Evolutionary conservation across 2,329 filamentous ascomycete species (phyloP).

Genomic region (Verticillium nubilum): DNA sequence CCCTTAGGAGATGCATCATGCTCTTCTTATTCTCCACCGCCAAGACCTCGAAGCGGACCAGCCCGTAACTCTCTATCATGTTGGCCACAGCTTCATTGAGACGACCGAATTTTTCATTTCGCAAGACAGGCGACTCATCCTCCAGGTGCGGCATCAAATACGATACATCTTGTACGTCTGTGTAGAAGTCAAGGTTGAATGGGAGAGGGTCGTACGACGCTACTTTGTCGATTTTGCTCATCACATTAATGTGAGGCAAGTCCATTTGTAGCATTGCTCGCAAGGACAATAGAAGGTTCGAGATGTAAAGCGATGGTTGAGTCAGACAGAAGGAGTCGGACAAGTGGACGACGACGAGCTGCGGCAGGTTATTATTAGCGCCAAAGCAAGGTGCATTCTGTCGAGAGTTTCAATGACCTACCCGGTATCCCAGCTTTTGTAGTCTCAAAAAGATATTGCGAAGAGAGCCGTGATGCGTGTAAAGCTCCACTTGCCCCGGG

Average conservation of each 20-base stretch:
- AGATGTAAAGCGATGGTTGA: conserved; percentile 89
- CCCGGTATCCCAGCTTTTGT: conserved; percentile 87
- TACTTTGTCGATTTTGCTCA: conserved; percentile 97
- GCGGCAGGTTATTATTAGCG: conserved; percentile 3
- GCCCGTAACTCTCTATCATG: conserved; percentile 81
- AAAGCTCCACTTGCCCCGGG: conserved; percentile 93
- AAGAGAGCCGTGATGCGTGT: conserved; percentile 89
- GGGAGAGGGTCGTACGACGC: conserved; percentile 77
- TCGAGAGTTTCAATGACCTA: conserved; percentile 40
- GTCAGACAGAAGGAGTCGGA: conserved; percentile 93
- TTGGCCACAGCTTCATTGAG: conserved; percentile 84
- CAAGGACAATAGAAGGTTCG: conserved; percentile 85
- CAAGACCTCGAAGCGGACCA: conserved; percentile 88
- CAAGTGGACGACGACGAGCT: conserved; percentile 91
- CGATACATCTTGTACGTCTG: conserved; percentile 87
- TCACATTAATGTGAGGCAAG: conserved; percentile 88
- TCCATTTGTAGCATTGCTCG: conserved; percentile 98
- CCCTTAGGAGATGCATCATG: conserved; percentile 86
- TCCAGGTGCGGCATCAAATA: conserved; percentile 79
- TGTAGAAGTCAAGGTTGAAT: conserved; percentile 96
- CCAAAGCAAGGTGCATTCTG: background rate
- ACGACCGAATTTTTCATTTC: conserved; percentile 70
- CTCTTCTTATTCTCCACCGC: conserved; percentile 95
- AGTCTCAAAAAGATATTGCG: conserved; percentile 88
- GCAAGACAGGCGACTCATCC: conserved; percentile 65